Evolutionary conservation across 2,329 filamentous ascomycete species (phyloP).

Genomic region (Diaporthe batatas): DNA sequence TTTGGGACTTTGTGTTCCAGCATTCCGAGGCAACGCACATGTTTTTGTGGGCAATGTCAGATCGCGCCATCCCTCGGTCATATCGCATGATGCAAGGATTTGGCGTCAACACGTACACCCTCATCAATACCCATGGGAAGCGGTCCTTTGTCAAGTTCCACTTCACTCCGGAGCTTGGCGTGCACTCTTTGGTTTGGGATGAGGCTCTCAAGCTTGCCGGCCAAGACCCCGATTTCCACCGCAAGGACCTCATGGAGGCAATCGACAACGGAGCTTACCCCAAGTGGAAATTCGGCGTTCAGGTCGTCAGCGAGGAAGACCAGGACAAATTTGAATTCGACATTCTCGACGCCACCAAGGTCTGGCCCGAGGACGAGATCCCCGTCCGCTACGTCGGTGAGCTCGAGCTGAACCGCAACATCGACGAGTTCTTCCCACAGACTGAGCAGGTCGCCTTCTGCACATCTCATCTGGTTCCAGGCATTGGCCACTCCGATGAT

Average conservation of each 20-base stretch:
- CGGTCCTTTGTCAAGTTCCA: constrained; percentile 83
- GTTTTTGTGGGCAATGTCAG: constrained; percentile 84
- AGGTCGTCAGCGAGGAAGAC: constrained; percentile 75
- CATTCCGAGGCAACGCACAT: constrained; percentile 82
- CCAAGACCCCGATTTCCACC: constrained; percentile 85
- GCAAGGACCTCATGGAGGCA: constrained; percentile 81
- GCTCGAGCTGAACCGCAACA: constrained; percentile 82
- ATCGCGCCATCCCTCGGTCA: constrained; percentile 78
- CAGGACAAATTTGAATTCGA: constrained; percentile 88
- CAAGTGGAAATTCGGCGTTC: constrained; percentile 87
- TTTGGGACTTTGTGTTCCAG: constrained; percentile 80
- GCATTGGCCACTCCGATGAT: constrained; percentile 82
- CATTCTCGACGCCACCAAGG: constrained; percentile 85
- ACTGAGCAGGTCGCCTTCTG: constrained; percentile 89
- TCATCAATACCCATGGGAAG: constrained; percentile 77
- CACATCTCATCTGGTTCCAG: constrained; percentile 82
- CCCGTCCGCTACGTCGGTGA: constrained; percentile 84
- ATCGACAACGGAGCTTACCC: constrained; percentile 79
- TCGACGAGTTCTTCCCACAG: constrained; percentile 86
- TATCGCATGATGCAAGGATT: constrained; percentile 91
- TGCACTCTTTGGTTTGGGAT: constrained; percentile 83
- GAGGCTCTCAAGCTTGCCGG: constrained; percentile 81
- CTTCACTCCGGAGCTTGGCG: constrained; percentile 80
- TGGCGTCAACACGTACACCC: constrained; percentile 83
- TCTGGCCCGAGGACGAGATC: constrained; percentile 84